Base-by-base conservation (phyloP, 371 early-diverging fungal genomes). In the Cladochytrium tenue region DNA sequence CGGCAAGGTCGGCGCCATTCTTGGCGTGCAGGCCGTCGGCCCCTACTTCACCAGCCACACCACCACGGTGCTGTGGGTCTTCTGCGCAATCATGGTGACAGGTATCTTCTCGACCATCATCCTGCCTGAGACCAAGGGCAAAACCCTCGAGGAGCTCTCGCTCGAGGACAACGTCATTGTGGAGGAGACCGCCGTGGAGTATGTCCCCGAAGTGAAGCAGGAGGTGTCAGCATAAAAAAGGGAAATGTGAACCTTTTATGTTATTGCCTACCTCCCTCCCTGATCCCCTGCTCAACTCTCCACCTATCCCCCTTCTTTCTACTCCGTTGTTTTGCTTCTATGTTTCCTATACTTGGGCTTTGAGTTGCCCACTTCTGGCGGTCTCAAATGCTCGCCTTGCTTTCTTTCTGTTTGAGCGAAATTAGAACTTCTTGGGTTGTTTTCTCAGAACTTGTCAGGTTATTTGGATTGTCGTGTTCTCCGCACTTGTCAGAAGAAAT, bases 1-100 rank as follows among this genome's bases (percentile, higher is more conserved):
- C 59, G 94, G 94, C 52, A 95, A 95, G 77, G 60, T 89, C 27
- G 94, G 94, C 36, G 93, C 95, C 51, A 91, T 93, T 57, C 25
- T 76, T 56, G 77, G 76, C 43, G 43, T 73, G 30, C 73, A 76
- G 58, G 71, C 66, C 28, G 73, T 76, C 31, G 71, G 70, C 0
- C 71, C 71, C 5, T 66, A 36, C 63, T 71, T 71, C 51, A 36
- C 28, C 13, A 17, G 27, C 33, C 33, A 55, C 55, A 51, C 70
- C 34, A n/a, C 17, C 20, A 43, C 52, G 43, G 65, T 63, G 17
- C 58, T 74, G 7, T 64, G 20, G 23, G 61, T 60, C 33, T 74
- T 74, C 58, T 35, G 66, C 28, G 71, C 56, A n/a, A 68, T 70
- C 62, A 73, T 72, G 73, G 70, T 69, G 15, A 56, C 67, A 13